Base-by-base conservation (phyloP, 441 rosid genomes). In the Gossypium schwendimanii region DNA sequence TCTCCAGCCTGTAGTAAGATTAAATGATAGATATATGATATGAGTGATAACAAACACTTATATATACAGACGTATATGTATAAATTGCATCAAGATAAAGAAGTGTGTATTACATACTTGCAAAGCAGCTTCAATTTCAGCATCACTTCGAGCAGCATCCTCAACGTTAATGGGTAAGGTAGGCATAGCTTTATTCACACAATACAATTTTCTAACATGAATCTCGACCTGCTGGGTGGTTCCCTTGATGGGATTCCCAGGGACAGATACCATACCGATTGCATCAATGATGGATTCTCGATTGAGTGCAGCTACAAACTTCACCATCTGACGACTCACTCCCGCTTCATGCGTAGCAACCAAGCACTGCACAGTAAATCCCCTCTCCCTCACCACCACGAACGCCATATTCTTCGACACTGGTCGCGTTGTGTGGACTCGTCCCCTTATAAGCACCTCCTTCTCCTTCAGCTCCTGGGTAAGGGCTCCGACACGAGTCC, bases 61-160 rank as follows among this genome's bases (percentile, higher is more conserved):
- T 69, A 52, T 8, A 12, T 49, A 23, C 26, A 57, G 12, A 57
- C 15, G 24, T 24, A 23, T 5, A 58, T 24, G 36, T 24, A 58
- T 58, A 24, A 26, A 58, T 58, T 57, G 31, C 15, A 64, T 0
- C 66, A 45, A 18, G 41, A 12, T 39, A 39, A 59, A n/a, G 55
- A 50, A 41, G 45, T 28, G 21, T 47, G 28, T 49, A 24, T 49
- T 15, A 54, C 58, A 20, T 49, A 86, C 96, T 89, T 86, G 83
- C 76, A 79, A 76, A 78, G 94, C 90, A 61, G 77, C 84, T 78
- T 85, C 90, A 31, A 91, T 86, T 24, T 91, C 98, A 10, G 31
- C 75, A 76, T 94, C 97, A 71, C 96, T 94, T 54, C 96, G 78
- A 1, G 96, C 83, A 63, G 97, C 94, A 81, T 92, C 97, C 80